Evolutionary conservation across 2,329 filamentous ascomycete species (phyloP).

Genomic region (Paraphoma sp.): DNA sequence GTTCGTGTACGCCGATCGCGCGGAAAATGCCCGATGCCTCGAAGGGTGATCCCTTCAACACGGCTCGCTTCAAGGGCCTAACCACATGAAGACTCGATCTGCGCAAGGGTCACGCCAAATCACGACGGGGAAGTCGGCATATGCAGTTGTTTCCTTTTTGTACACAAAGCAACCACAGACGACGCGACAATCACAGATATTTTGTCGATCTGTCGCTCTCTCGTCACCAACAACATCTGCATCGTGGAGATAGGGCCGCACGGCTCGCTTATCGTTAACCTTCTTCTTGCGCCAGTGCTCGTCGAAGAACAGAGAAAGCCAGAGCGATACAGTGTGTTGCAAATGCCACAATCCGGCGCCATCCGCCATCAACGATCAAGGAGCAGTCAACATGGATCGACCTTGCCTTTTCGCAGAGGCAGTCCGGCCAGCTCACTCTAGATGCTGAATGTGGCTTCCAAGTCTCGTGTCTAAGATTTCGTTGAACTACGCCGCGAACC

Average conservation of each 20-base stretch:
- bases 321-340: too few species aligned
- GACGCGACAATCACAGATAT: neutral
- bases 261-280: too few species aligned
- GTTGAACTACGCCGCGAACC: neutral
- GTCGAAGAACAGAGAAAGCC: too few species aligned
- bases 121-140: neutral
- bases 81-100: neutral
- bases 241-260: too few species aligned
- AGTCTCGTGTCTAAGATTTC: neutral
- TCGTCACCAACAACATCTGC: too few species aligned
- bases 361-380: too few species aligned
- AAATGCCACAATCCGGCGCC: too few species aligned
- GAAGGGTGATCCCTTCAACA: constrained; percentile 7
- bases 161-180: neutral
- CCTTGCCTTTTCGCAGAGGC: too few species aligned
- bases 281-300: too few species aligned
- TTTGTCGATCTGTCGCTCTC: too few species aligned
- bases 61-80: neutral
- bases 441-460: neutral
- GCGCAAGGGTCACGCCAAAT: neutral
- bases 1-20: constrained; percentile 2
- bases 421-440: too few species aligned
- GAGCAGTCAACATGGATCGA: too few species aligned
- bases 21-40: constrained; percentile 3
- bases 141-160: neutral